Evolutionary conservation across 768 basidiomycete genomes (phyloP).

Genomic region (Asterophora parasitica): DNA sequence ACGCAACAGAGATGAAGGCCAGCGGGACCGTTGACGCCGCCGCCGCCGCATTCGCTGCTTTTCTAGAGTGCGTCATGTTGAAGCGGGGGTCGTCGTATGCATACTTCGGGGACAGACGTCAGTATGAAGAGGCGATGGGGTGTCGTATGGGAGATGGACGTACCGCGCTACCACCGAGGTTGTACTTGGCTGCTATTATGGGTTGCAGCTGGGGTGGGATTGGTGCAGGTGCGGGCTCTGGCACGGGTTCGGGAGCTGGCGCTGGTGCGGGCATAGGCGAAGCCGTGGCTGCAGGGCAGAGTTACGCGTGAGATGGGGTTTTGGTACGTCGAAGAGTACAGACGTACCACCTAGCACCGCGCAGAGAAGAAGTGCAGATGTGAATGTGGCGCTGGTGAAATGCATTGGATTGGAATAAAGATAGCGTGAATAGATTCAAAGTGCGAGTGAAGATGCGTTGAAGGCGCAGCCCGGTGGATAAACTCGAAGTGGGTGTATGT

Average conservation of each 20-base stretch:
- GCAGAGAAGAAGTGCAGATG: slow-evolving; percentile 1
- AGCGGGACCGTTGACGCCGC: neutral
- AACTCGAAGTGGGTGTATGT: no score
- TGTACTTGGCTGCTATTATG: slow-evolving; percentile 22
- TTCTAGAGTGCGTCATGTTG: neutral
- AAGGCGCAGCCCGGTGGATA: no score
- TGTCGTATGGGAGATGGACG: neutral
- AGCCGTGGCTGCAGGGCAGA: neutral
- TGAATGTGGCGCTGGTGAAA: neutral
- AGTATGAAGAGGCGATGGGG: neutral
- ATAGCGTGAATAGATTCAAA: no score
- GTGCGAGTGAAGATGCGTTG: no score
- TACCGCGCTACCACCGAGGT: slow-evolving; percentile 17
- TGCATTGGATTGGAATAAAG: neutral
- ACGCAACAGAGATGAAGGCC: slow-evolving; percentile 1
- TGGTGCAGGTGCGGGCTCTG: slow-evolving; percentile 13
- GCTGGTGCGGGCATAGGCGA: slow-evolving; percentile 7
- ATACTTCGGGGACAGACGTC: neutral
- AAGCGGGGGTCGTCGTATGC: slow-evolving; percentile 4
- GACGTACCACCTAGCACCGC: slow-evolving; percentile 3
- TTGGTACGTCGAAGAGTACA: neutral
- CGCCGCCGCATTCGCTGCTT: neutral
- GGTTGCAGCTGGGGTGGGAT: slow-evolving; percentile 21
- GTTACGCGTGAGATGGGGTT: neutral
- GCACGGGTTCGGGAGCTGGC: slow-evolving; percentile 12